Evolutionary conservation across 139 green algal genomes (phyloP), one percentile per base, ranked within the genome.

Genomic region (Tetraselmis striata): DNA sequence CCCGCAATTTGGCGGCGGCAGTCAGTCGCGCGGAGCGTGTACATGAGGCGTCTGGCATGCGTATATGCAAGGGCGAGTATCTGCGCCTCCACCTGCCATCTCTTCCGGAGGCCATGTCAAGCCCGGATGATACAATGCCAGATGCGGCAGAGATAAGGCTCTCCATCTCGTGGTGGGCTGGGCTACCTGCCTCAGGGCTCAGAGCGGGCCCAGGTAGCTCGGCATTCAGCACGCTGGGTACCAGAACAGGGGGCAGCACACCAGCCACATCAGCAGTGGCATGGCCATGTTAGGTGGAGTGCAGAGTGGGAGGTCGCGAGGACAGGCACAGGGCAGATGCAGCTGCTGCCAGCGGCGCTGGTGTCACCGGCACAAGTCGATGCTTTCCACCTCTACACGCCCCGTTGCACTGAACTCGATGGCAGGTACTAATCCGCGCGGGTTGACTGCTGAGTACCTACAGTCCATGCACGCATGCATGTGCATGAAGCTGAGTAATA

Each of bases 351-450:
- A 76, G 31, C 2, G 2, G 58, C 1, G 79, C 1, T 2, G n/a
- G n/a, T 27, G 1, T 28, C 29, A 92, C 81, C 81, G 83, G 80
- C 87, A 91, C 2, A 93, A 86, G 32, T 92, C 85, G 28, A 89
- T 27, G 32, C 79, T 88, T 45, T 92, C 89, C 31, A 84, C 29
- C 29, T 84, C 11, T 23, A 77, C 76, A 2, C 22, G 0, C 23
- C 80, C 79, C 24, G 45, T 67, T 5, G 79, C 32, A 32, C 23
- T 32, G 23, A 85, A 59, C n/a, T 86, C 32, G 2, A 95, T 59
- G 23, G 87, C 88, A 1, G 91, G 91, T 25, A 95, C 91, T n/a
- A 94, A 77, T 1, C 84, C 86, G 0, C 81, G 80, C 0, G 78
- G 85, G 78, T 89, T 89, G 2, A 95, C 28, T 1, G 2, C 25